Conservation (phyloP, 1,139 yeast genomes). For the Meyerozyma carpophila region DNA sequence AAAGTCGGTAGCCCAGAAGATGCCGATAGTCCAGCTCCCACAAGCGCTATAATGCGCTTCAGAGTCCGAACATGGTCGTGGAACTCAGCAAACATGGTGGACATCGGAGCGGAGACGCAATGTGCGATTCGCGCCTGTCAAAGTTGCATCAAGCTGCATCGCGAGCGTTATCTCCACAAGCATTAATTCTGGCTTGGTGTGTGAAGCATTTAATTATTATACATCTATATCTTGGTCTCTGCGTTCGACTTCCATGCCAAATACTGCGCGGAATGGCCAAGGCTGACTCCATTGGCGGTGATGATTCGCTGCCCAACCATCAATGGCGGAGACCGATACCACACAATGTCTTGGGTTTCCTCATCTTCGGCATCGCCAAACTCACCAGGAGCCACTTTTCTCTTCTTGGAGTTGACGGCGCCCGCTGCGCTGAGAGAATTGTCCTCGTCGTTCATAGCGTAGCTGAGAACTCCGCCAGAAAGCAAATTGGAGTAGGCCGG, state of each 20-base stretch:
- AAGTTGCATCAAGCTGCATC: too few relatives aligned
- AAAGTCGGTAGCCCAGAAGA: slow-evolving; percentile 74
- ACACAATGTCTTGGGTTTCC: slow-evolving; percentile 43
- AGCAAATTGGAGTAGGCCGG: slow-evolving; percentile 32
- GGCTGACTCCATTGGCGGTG: slow-evolving; percentile 18
- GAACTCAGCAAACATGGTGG: slow-evolving; percentile 35
- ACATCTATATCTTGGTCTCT: neutral
- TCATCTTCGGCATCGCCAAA: slow-evolving; percentile 14
- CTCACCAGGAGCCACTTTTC: slow-evolving; percentile 14
- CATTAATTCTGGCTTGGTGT: too few relatives aligned
- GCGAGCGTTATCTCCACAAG: too few relatives aligned
- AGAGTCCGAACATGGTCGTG: slow-evolving; percentile 50
- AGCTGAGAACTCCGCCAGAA: slow-evolving; percentile 39
- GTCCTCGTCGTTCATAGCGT: slow-evolving; percentile 20
- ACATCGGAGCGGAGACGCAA: neutral
- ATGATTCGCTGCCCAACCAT: slow-evolving; percentile 47
- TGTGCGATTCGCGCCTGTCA: too few relatives aligned
- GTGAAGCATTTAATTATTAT: neutral
- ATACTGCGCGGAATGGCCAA: slow-evolving; percentile 70
- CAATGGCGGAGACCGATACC: slow-evolving; percentile 82
- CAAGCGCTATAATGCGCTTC: slow-evolving; percentile 61
- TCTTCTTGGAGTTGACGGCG: slow-evolving; percentile 16
- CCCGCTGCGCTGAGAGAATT: slow-evolving; percentile 2
- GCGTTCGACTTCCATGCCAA: slow-evolving; percentile 54
- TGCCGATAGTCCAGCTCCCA: slow-evolving; percentile 82